Base-by-base conservation (phyloP, 2,329 filamentous ascomycete species). In the Pseudogymnoascus sp. region DNA sequence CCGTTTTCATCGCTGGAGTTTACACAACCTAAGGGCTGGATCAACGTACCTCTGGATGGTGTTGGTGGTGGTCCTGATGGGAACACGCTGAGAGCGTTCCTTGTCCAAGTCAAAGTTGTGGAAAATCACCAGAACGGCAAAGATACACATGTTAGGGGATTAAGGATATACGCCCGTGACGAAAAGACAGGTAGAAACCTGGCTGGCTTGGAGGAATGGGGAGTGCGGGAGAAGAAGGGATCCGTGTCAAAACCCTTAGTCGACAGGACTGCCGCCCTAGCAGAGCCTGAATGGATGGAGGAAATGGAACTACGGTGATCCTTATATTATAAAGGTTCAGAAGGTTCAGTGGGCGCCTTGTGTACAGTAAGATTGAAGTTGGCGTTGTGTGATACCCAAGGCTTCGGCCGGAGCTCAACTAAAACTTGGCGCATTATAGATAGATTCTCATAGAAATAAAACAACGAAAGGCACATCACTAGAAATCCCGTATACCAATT, bases 101-200 rank as follows among this genome's bases (percentile, higher is more conserved):
- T 97, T 31, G 82, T 99, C 28, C 93, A 97, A 75, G 87, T 97
- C 71, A 87, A 90, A 68, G 88, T 99, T 60, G 83, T 93, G 61
- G 95, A 97, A 78, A 99, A 99, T 73, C 95, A 99, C 75, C 95
- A 99, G 77, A 99, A 99, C 74, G 95, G 95, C 67, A 99, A 99
- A 75, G 95, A 99, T 74, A 99, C 95, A n/a, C 95, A 99, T 79
- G 83, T 99, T 23, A 84, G 95, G 15, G 93, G 92, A 1, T 83
- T 99, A 75, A 96, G 96, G 78, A 88, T 97, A 9, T 99, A 85
- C 68, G 83, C 83, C 15, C 66, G 64, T 19, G 72, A 74, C 61
- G 73, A 74, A 35, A 66, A 68, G 38, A 66, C 65, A 7, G 64
- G 64, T 26, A 66, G 65, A 36, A 36, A 38, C 28, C 33, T 61